Percentiles rank a stretch among this genome's conserved stretches.
phyloP scores from a whole-genome alignment of 768 basidiomycete genomes.

The Leccinum subgranulosum region DNA sequence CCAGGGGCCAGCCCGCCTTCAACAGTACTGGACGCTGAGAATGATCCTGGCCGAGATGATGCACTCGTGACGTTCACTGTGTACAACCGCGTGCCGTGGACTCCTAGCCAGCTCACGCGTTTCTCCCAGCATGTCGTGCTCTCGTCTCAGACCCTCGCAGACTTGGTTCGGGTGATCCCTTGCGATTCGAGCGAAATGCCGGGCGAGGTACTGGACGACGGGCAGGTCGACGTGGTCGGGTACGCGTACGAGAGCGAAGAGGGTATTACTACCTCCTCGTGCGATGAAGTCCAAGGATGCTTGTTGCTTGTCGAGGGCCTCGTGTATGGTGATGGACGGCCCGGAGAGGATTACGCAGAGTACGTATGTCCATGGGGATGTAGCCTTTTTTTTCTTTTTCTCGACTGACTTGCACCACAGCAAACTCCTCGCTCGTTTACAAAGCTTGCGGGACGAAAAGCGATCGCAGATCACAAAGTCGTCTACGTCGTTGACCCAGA shows the following conservation, averaged over 20 bases:
- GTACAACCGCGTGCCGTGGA: conserved; percentile 60
- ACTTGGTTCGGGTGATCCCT: conserved; percentile 56
- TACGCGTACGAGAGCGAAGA: conserved; percentile 27
- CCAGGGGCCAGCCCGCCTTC: neutral
- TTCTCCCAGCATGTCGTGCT: conserved; percentile 66
- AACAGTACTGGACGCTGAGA: neutral
- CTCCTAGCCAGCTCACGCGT: conserved; percentile 54
- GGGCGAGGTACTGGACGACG: conserved; percentile 34
- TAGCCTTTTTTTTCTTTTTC: neutral
- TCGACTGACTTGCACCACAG: conserved; percentile 29
- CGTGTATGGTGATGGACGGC: conserved; percentile 54
- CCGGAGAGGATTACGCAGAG: conserved; percentile 55
- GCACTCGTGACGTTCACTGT: conserved; percentile 60
- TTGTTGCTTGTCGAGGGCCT: conserved; percentile 61
- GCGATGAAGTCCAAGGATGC: conserved; percentile 31
- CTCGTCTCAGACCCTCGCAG: conserved; percentile 70
- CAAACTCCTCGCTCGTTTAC: conserved; percentile 42
- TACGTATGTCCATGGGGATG: conserved; percentile 27
- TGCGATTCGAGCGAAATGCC: conserved; percentile 59
- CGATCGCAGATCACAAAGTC: conserved; percentile 36
- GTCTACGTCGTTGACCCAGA: conserved; percentile 43
- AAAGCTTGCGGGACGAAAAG: conserved; percentile 31
- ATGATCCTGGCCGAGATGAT: conserved; percentile 34
- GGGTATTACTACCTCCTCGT: neutral
- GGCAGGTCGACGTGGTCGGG: conserved; percentile 31